Conservation (phyloP, 1,284 basidiomycete species). For the Cutaneotrichosporon sp. region DNA sequence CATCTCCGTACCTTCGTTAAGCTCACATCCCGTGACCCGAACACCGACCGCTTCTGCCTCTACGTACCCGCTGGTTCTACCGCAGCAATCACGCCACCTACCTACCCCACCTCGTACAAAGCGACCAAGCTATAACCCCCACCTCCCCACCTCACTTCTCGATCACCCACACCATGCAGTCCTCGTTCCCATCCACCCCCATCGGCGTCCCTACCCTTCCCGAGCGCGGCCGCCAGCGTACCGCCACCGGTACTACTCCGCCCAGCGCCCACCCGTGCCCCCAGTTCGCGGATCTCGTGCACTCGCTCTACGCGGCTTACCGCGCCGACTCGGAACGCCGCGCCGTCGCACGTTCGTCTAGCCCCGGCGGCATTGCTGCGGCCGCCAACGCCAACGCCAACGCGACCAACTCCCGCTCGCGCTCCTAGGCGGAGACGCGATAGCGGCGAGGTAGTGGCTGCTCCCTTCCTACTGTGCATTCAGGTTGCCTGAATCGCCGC, state of each 20-base stretch:
- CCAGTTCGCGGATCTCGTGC: conserved; percentile 42
- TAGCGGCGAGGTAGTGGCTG: no score
- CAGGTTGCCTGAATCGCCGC: no score
- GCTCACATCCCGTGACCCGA: no score
- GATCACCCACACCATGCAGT: background rate
- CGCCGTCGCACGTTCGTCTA: conserved; percentile 1
- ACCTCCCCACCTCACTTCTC: background rate
- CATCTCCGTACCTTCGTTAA: no score
- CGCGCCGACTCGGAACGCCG: conserved; percentile 10
- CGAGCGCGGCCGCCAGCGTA: conserved; percentile 10
- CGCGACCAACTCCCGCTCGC: background rate
- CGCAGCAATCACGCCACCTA: no score
- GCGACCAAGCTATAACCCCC: background rate
- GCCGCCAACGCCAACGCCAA: background rate
- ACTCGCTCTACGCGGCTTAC: conserved; percentile 35
- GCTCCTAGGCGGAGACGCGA: background rate
- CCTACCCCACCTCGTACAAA: no score
- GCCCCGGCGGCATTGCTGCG: background rate
- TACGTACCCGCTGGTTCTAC: no score
- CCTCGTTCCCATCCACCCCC: background rate
- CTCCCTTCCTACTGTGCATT: no score
- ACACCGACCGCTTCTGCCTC: no score
- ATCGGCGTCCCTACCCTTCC: background rate
- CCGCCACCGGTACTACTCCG: conserved; percentile 14
- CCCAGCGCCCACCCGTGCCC: conserved; percentile 39